These are phyloP conservation scores for Dipsacomyces acuminosporus DNA, from an alignment of 371 early-diverging fungal species.

Conservation along the genomic window DNA sequence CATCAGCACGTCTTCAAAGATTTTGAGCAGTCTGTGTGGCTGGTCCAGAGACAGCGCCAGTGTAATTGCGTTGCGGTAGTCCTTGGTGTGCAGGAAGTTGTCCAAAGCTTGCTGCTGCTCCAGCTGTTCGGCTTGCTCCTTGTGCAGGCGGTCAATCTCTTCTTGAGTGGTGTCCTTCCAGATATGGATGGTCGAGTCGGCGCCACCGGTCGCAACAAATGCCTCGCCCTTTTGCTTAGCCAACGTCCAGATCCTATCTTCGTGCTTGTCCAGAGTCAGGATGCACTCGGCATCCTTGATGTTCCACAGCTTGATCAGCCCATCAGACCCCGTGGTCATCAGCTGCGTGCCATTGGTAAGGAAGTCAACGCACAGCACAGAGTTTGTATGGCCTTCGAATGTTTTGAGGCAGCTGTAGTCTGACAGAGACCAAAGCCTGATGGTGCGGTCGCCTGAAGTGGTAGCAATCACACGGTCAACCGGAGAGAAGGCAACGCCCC, in stretches of 20 bases:
- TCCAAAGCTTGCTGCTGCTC: constrained; percentile 84
- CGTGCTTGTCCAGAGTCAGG: constrained; percentile 85
- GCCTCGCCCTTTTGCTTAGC: constrained; percentile 69
- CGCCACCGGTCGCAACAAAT: constrained; percentile 79
- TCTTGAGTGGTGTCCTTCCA: constrained; percentile 89
- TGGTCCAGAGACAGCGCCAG: constrained; percentile 88
- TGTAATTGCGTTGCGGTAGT: constrained; percentile 87
- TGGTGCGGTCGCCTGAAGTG: constrained; percentile 87
- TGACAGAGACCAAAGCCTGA: constrained; percentile 85
- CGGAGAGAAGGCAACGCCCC: constrained; percentile 87
- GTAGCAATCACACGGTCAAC: constrained; percentile 89
- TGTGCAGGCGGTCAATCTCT: constrained; percentile 58
- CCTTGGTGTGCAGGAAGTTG: constrained; percentile 78
- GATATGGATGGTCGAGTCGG: constrained; percentile 82
- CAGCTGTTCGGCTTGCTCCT: constrained; percentile 31
- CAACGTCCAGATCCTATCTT: constrained; percentile 92
- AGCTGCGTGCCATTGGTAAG: constrained; percentile 84
- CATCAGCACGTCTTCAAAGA: constrained; percentile 64
- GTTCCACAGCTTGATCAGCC: constrained; percentile 92
- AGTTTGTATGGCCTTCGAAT: constrained; percentile 94
- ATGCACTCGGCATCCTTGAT: constrained; percentile 83
- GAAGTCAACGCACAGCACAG: constrained; percentile 80
- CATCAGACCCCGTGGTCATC: constrained; percentile 84
- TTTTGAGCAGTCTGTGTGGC: constrained; percentile 70
- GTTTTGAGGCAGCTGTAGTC: constrained; percentile 89